These are phyloP conservation scores for Fusarium mundagurra DNA, from an alignment of 2,329 filamentous ascomycete genomes.

Conservation along the genomic window DNA sequence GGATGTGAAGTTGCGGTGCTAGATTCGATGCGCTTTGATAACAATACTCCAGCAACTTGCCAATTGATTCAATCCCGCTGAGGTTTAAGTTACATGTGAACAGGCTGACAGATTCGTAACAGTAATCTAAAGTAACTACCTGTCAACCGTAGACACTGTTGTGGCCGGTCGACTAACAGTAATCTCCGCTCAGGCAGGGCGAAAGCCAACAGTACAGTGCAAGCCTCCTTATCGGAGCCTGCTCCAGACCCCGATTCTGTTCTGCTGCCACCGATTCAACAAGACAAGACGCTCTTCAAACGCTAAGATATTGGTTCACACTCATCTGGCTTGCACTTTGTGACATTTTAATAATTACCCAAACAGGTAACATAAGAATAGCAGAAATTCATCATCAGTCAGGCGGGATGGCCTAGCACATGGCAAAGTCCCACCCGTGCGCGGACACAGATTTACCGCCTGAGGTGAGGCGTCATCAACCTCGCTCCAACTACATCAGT, in stretches of 20 bases:
- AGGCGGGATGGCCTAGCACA: constrained; percentile 27
- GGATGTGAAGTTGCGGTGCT: background rate
- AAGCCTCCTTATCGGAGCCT: constrained; percentile 9
- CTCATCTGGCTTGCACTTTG: background rate
- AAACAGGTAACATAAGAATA: background rate
- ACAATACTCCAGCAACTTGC: background rate
- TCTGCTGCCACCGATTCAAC: background rate
- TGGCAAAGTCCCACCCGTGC: constrained; percentile 27
- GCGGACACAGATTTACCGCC: constrained; percentile 29
- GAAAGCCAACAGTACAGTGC: background rate
- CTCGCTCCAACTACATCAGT: constrained; percentile 42
- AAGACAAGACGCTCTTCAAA: background rate
- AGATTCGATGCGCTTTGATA: background rate
- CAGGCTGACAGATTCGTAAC: background rate
- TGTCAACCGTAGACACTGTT: background rate
- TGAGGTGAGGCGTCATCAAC: constrained; percentile 40
- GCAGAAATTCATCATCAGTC: background rate
- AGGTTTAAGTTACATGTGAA: constrained; percentile 6
- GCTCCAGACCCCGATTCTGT: background rate
- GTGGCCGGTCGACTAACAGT: background rate
- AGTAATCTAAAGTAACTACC: background rate
- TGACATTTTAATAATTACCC: background rate
- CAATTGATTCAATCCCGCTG: constrained; percentile 7
- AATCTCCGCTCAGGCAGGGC: constrained; percentile 2
- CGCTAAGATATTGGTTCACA: background rate